Evolutionary conservation across 257 asterid species (phyloP).

Genomic region (Fraxinus quadrangulata): DNA sequence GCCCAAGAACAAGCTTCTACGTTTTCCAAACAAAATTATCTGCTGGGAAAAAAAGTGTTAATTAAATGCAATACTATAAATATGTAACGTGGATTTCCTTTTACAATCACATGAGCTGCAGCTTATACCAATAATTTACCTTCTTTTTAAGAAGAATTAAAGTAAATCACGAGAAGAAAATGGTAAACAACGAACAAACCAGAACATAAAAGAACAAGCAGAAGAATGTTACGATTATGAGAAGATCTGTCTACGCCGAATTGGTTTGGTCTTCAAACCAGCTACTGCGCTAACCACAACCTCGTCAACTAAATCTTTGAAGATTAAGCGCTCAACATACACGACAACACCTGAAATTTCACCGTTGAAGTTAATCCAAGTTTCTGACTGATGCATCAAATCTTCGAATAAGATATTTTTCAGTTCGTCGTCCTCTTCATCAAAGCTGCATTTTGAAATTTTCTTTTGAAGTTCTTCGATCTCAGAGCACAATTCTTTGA

Average conservation of each 20-base stretch:
- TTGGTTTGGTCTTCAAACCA: conserved; percentile 48
- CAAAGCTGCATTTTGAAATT: conserved; percentile 41
- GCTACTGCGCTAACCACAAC: conserved; percentile 62
- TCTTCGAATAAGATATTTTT: conserved; percentile 56
- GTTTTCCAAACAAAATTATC: background rate
- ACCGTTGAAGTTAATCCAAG: conserved; percentile 55
- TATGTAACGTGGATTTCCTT: background rate
- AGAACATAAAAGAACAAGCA: background rate
- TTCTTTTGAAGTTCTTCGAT: conserved; percentile 56
- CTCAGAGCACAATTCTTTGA: conserved; percentile 73
- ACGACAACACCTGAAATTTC: conserved; percentile 74
- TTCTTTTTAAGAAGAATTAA: background rate
- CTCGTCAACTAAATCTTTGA: conserved; percentile 81
- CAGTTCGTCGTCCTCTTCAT: conserved; percentile 64
- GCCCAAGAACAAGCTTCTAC: background rate
- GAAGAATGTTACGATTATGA: conserved; percentile 30
- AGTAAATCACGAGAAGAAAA: background rate
- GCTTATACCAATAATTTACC: background rate
- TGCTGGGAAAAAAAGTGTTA: background rate
- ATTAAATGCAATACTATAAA: background rate
- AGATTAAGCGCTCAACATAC: conserved; percentile 79
- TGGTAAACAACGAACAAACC: background rate
- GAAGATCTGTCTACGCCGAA: conserved; percentile 47
- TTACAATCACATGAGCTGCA: background rate
- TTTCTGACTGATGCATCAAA: conserved; percentile 54